phyloP scores from a whole-genome alignment of 768 basidiomycete genomes.

The Boletus speciosus region DNA sequence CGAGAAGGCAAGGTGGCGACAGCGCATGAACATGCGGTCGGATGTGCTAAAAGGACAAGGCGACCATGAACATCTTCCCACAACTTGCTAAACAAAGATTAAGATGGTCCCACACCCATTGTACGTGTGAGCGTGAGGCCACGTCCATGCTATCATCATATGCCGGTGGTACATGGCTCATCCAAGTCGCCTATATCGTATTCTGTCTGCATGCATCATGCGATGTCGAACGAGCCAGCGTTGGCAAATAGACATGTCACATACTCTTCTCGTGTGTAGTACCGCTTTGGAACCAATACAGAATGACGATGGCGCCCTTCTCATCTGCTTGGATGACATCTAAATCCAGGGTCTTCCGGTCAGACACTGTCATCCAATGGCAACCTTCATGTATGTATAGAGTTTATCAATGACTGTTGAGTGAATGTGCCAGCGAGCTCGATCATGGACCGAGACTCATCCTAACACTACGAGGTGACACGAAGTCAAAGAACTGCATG shows the following conservation, averaged over 20 bases:
- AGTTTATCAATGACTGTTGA: no score
- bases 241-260: background rate
- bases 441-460: no score
- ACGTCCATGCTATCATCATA: background rate
- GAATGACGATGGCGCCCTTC: background rate
- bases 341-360: background rate
- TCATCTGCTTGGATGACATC: no score
- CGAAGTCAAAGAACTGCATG: no score
- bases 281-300: background rate
- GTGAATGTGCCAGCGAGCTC: no score
- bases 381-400: background rate
- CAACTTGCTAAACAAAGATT: no score
- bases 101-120: no score
- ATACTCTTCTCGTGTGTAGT: background rate
- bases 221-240: background rate
- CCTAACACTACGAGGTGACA: no score
- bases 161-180: background rate
- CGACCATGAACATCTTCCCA: no score
- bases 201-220: background rate
- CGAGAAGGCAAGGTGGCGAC: conserved; percentile 50
- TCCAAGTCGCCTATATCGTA: background rate
- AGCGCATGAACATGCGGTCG: conserved; percentile 50
- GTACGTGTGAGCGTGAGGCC: background rate
- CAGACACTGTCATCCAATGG: background rate
- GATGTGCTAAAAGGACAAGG: no score